Evolutionary conservation across 306 rosid genomes (phyloP).

Genomic region (Quercus berberidifolia): DNA sequence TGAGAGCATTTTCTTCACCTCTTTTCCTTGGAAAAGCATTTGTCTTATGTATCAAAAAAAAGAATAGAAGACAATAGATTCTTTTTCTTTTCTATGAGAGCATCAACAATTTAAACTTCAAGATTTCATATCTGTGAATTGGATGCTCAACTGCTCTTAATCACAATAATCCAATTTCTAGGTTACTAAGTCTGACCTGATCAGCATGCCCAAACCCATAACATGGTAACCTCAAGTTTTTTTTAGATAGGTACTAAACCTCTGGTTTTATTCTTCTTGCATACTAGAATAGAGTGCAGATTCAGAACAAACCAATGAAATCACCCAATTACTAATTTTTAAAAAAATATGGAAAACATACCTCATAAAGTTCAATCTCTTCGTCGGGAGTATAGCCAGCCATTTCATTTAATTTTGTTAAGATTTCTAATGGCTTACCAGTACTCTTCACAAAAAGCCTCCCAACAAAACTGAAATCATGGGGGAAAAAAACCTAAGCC

Average conservation of each 20-base stretch:
- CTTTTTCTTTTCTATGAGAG: neutral
- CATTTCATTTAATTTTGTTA: slow-evolving; percentile 74
- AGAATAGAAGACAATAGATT: neutral
- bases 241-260: neutral
- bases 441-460: slow-evolving; percentile 77
- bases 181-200: neutral
- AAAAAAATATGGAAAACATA: slow-evolving; percentile 16
- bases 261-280: neutral
- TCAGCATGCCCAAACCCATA: neutral
- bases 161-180: neutral
- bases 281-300: neutral
- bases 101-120: neutral
- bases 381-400: slow-evolving; percentile 83
- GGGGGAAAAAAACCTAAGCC: slow-evolving; percentile 21
- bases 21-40: no score
- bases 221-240: neutral
- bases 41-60: no score
- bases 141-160: neutral
- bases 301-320: neutral
- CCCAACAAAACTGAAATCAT: slow-evolving; percentile 62
- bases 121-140: neutral
- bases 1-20: no score
- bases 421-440: slow-evolving; percentile 73
- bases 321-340: neutral
- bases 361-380: slow-evolving; percentile 93